These are phyloP conservation scores for Phaseolus lunatus DNA, from an alignment of 306 rosid species.

Conservation along the genomic window DNA sequence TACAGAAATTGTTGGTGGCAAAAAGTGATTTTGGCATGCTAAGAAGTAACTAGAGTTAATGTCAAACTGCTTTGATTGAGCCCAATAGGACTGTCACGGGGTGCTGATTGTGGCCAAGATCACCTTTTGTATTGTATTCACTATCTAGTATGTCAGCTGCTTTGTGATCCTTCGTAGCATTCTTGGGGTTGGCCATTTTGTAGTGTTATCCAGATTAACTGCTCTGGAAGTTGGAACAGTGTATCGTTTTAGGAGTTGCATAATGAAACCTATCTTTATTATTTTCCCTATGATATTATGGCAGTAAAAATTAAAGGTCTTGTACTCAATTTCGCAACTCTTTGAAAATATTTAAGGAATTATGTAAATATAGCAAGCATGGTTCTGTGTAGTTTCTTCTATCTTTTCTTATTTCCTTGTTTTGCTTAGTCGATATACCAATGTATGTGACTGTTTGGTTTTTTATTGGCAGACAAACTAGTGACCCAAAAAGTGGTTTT, in stretches of 20 bases:
- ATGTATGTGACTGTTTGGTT: conserved; percentile 6
- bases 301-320: not conserved
- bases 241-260: conserved; percentile 9
- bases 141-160: not conserved
- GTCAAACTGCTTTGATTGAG: not conserved
- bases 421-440: conserved; percentile 26
- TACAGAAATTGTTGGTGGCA: not conserved
- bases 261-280: not conserved
- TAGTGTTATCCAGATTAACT: not conserved
- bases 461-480: conserved; percentile 78
- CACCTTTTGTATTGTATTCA: not conserved
- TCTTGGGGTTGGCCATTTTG: not conserved
- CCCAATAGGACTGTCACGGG: not conserved
- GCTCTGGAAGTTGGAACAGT: not conserved
- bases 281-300: not conserved
- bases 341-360: conserved; percentile 4
- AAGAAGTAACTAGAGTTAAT: not conserved
- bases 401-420: conserved; percentile 10
- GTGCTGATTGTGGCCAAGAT: not conserved
- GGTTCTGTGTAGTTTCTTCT: not conserved
- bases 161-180: not conserved
- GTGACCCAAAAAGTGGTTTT: conserved; percentile 96
- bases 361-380: not conserved
- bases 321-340: conserved; percentile 1
- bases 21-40: conserved; percentile 8